A percentile compares a stretch with the other conserved stretches of the same genome.
Evolutionary conservation across 805 yeast genomes (phyloP).

Genomic region (Saccharomycopsis synnaedendra): DNA sequence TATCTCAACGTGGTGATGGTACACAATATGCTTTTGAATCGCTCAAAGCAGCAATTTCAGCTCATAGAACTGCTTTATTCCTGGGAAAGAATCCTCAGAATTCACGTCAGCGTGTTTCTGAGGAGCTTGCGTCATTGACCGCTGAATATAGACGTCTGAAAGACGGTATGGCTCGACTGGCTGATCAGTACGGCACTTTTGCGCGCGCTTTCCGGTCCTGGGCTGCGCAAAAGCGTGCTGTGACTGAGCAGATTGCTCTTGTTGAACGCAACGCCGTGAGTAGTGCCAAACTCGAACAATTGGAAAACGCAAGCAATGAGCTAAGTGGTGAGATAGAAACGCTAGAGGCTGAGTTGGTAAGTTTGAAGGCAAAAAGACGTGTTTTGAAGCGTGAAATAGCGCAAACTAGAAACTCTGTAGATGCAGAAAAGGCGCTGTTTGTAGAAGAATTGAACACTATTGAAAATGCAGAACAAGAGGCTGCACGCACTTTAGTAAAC

Average conservation of each 20-base stretch:
- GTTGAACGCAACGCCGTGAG: conserved; percentile 5
- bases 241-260: not conserved
- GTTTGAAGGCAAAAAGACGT: conserved; percentile 5
- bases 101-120: not conserved
- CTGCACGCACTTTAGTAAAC: conserved; percentile 7
- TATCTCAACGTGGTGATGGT: too few relatives aligned
- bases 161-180: not conserved
- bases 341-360: conserved; percentile 7
- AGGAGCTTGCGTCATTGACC: not conserved
- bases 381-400: conserved; percentile 8
- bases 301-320: conserved; percentile 4
- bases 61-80: too few relatives aligned
- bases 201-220: conserved; percentile 4
- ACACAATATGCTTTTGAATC: too few relatives aligned
- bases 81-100: conserved; percentile 3
- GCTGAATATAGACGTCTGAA: not conserved
- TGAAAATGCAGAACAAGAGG: conserved; percentile 6
- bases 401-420: conserved; percentile 7
- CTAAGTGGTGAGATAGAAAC: conserved; percentile 8
- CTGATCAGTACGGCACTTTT: too few relatives aligned
- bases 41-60: too few relatives aligned
- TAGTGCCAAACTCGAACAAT: conserved; percentile 3
- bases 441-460: not conserved
- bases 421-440: conserved; percentile 11
- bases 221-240: conserved; percentile 6